Evolutionary conservation across 257 asterid species (phyloP), one percentile per base, ranked within the genome.

Genomic region (Solanum ossicruentum): DNA sequence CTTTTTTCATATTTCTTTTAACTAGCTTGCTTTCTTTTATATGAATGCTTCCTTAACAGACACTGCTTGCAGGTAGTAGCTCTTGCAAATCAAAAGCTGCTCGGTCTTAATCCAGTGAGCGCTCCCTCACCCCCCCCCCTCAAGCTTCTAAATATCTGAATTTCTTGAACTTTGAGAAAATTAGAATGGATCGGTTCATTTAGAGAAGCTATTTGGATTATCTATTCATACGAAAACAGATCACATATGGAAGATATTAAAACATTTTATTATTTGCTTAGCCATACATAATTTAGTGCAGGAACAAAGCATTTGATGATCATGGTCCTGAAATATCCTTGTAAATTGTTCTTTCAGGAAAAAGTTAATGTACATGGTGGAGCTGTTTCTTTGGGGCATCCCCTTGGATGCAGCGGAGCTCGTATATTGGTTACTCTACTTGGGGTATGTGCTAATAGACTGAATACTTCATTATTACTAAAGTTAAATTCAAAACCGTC

Each of bases 401-500:
- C 99, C 84, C 97, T 96, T 7, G 99, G 99, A 47, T 96, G 99
- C 92, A 96, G 99, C 88, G 99, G 99, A 83, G 99, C 99, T 52
- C 98, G 99, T 87, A 93, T 96, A 87, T 86, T 96, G 91, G 97
- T 93, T 86, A 89, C 99, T 63, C 99, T 96, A 84, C 86, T 96
- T 88, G 99, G 99, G 97, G 99, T 96, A 92, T 79, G 93, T 81
- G 41, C 55, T 70, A 83, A 55, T 12, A 41, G 28, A 56, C 54
- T 18, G 36, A 45, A 70, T 39, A 39, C 79, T 39, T 41, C 16
- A 71, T 26, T 18, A 41, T 60, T 18, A 71, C 36, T n/a, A 4
- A 41, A 71, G 80, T 71, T 18, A 71, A 41, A 71, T 41, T 20
- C 80, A 41, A 20, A 66, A 71, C 55, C 36, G 43, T 45, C 6